Evolutionary conservation across 768 basidiomycete species (phyloP).

Genomic region (Cytidiella melzeri): DNA sequence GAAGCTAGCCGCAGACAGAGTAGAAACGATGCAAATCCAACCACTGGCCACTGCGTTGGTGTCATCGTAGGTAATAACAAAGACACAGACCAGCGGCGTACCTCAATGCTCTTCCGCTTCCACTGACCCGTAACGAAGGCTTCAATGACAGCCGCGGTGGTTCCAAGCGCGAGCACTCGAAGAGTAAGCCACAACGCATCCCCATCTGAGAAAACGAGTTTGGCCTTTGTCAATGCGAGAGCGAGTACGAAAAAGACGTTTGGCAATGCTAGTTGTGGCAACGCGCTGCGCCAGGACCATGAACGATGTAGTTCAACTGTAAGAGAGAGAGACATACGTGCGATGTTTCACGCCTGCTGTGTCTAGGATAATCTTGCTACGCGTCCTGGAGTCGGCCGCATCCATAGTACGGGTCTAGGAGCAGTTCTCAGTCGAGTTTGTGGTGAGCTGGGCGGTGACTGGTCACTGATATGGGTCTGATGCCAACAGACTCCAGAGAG

Average conservation of each 20-base stretch:
- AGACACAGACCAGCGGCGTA: conserved; percentile 23
- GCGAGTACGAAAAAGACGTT: conserved; percentile 61
- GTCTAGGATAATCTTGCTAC: conserved; percentile 30
- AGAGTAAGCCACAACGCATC: conserved; percentile 75
- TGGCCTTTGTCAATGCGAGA: conserved; percentile 59
- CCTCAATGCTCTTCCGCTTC: conserved; percentile 55
- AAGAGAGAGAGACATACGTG: conserved; percentile 11
- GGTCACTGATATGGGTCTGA: too few species aligned
- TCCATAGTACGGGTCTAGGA: too few species aligned
- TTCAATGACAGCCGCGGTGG: conserved; percentile 58
- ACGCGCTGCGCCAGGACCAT: conserved; percentile 34
- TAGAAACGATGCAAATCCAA: conserved; percentile 56
- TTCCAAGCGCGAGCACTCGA: conserved; percentile 66
- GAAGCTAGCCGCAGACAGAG: conserved; percentile 23
- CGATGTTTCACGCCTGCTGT: conserved; percentile 10
- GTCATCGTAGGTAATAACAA: not conserved
- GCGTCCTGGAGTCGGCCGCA: conserved; percentile 27
- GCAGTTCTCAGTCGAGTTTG: too few species aligned
- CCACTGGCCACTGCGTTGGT: conserved; percentile 54
- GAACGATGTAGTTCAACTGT: conserved; percentile 9
- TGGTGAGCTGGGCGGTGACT: too few species aligned
- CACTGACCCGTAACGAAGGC: conserved; percentile 49
- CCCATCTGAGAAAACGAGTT: conserved; percentile 58
- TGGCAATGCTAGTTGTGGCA: conserved; percentile 52
- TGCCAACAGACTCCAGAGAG: too few species aligned